phyloP scores from a whole-genome alignment of 2,329 filamentous ascomycete species.

The Fusarium sp. region DNA sequence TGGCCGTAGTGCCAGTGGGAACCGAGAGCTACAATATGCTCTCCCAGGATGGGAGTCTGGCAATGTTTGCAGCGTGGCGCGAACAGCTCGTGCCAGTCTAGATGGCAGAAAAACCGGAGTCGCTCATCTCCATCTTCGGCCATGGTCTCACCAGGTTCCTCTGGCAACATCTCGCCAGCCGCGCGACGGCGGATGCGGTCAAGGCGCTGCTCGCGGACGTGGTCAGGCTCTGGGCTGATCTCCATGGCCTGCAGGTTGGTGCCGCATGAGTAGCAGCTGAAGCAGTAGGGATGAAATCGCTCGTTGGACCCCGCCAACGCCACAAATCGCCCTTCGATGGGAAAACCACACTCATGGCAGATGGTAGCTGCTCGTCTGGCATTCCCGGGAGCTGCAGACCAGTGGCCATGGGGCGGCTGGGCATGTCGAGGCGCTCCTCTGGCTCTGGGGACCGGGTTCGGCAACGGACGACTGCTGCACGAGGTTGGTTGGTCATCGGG shows the following conservation, averaged over 20 bases:
- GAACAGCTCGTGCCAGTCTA: constrained; percentile 98
- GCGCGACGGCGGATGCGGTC: constrained; percentile 76
- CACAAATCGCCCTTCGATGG: constrained; percentile 92
- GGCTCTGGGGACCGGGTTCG: constrained; percentile 56
- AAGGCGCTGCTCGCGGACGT: constrained; percentile 76
- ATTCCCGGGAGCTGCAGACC: constrained; percentile 66
- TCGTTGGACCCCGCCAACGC: constrained; percentile 77
- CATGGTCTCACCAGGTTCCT: constrained; percentile 72
- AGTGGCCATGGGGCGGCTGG: constrained; percentile 64
- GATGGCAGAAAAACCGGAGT: constrained; percentile 92
- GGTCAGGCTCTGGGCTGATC: constrained; percentile 91
- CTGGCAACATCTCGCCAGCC: constrained; percentile 68
- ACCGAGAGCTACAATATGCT: constrained; percentile 93
- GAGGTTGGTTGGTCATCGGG: constrained; percentile 54
- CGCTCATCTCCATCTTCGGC: constrained; percentile 79
- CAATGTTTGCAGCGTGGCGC: constrained; percentile 95
- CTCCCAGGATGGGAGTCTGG: constrained; percentile 94
- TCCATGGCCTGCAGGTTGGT: constrained; percentile 94
- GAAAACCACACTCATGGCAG: constrained; percentile 85
- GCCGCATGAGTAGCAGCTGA: constrained; percentile 87
- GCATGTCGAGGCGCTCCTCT: constrained; percentile 50
- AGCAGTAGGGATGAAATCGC: constrained; percentile 94
- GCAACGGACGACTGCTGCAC: constrained; percentile 52
- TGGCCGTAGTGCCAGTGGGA: constrained; percentile 98
- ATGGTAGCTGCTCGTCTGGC: constrained; percentile 71